A percentile compares a stretch with the other conserved stretches of the same genome.
Evolutionary conservation across 106 monocot species (phyloP).

Genomic region (Xerophyta viscosa): DNA sequence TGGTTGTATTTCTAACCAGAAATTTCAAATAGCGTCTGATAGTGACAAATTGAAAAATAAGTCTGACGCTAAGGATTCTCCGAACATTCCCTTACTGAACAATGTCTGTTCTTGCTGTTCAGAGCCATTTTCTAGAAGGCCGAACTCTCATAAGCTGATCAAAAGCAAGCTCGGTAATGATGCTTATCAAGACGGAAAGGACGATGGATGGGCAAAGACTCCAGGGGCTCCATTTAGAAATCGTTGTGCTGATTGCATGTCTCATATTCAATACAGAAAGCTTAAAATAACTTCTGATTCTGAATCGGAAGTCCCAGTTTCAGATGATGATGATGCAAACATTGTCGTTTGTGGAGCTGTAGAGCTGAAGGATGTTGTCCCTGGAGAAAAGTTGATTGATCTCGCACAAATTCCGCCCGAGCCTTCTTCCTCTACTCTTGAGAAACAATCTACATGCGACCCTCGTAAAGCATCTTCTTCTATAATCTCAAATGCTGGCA

Average conservation of each 20-base stretch:
- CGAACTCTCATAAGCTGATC: background rate
- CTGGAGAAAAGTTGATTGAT: slow-evolving; percentile 32
- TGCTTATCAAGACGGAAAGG: too few relatives aligned
- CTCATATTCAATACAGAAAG: slow-evolving; percentile 30
- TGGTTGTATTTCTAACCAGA: too few relatives aligned
- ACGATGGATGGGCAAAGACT: too few relatives aligned
- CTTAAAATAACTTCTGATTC: slow-evolving; percentile 35
- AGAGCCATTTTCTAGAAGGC: background rate
- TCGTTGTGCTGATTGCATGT: too few relatives aligned
- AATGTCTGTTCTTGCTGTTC: slow-evolving; percentile 47
- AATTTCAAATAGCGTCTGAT: background rate
- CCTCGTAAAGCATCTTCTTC: slow-evolving; percentile 5
- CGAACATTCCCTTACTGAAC: slow-evolving; percentile 11
- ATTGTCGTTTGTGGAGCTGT: background rate
- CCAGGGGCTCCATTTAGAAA: too few relatives aligned
- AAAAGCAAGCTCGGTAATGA: too few relatives aligned
- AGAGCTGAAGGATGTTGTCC: slow-evolving; percentile 19
- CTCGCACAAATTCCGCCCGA: slow-evolving; percentile 10
- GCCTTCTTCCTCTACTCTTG: slow-evolving; percentile 8
- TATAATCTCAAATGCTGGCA: background rate
- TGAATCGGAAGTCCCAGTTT: slow-evolving; percentile 32
- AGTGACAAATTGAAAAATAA: background rate
- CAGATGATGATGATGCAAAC: slow-evolving; percentile 25
- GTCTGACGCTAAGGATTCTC: too few relatives aligned
- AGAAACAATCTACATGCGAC: slow-evolving; percentile 12